These are phyloP conservation scores for Rhytidiadelphus loreus DNA, from an alignment of 225 moss, liverwort and hornwort species.

Conservation along the genomic window DNA sequence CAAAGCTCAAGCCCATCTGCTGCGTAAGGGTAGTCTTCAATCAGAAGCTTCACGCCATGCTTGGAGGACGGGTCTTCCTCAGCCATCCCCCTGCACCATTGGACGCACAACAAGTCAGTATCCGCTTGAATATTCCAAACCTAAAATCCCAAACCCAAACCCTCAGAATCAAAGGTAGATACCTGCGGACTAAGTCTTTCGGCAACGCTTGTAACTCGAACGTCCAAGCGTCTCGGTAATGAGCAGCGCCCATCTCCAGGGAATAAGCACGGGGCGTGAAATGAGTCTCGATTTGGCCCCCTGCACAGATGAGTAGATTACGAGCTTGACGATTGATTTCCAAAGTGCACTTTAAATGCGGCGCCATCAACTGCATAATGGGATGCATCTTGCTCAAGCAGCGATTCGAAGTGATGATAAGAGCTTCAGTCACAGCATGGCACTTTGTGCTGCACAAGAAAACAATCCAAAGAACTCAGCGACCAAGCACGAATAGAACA, in stretches of 20 bases:
- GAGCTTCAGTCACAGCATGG: constrained; percentile 34
- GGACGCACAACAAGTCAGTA: not conserved
- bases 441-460: constrained; percentile 9
- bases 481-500: too few species aligned
- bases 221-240: constrained; percentile 36
- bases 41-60: constrained; percentile 38
- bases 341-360: constrained; percentile 30
- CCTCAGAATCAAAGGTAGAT: not conserved
- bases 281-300: constrained; percentile 22
- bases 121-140: not conserved
- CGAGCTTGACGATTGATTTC: constrained; percentile 42
- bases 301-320: constrained; percentile 6
- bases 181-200: constrained; percentile 23
- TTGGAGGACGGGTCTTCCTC: constrained; percentile 15
- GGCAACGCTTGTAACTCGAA: constrained; percentile 37
- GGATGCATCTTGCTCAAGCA: constrained; percentile 49
- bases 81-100: constrained; percentile 49
- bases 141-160: not conserved
- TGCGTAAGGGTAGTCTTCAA: constrained; percentile 69
- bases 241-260: constrained; percentile 11
- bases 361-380: constrained; percentile 29
- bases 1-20: constrained; percentile 37
- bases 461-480: not conserved
- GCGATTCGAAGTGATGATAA: constrained; percentile 27
- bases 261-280: constrained; percentile 26